Evolutionary conservation across 441 rosid species (phyloP).

Genomic region (Cnidoscolus chayamansa): DNA sequence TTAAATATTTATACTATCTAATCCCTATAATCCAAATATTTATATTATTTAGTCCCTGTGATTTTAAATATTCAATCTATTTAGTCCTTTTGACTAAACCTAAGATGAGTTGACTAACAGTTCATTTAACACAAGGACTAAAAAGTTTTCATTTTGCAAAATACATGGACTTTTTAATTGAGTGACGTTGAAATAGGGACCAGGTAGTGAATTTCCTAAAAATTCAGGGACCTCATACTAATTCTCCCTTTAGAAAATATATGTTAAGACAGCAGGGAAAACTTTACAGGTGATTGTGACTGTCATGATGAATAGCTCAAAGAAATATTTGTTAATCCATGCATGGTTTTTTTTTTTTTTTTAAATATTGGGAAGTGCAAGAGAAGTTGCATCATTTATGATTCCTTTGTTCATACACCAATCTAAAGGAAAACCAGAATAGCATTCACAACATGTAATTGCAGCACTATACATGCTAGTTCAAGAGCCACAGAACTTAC

Average conservation of each 20-base stretch:
- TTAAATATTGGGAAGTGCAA: neutral
- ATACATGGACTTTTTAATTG: no score
- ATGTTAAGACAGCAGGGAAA: neutral
- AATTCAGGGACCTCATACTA: no score
- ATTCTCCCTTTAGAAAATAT: neutral
- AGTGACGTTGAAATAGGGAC: no score
- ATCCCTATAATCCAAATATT: no score
- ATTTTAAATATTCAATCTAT: no score
- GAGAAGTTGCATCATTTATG: neutral
- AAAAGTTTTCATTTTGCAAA: no score
- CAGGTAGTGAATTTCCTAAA: no score
- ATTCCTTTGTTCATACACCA: neutral
- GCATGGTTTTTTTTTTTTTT: neutral
- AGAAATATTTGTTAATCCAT: neutral
- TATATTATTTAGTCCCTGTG: no score
- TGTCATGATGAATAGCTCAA: conserved; percentile 1
- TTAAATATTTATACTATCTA: no score
- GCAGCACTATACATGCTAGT: neutral
- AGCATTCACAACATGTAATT: neutral
- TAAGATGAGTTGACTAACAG: no score
- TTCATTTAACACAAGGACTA: no score
- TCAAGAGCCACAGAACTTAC: neutral
- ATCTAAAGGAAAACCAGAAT: neutral
- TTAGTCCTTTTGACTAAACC: no score
- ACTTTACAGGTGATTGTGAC: neutral